These are phyloP conservation scores for Remersonia thermophila DNA, from an alignment of 2,329 filamentous ascomycete species.

Conservation along the genomic window DNA sequence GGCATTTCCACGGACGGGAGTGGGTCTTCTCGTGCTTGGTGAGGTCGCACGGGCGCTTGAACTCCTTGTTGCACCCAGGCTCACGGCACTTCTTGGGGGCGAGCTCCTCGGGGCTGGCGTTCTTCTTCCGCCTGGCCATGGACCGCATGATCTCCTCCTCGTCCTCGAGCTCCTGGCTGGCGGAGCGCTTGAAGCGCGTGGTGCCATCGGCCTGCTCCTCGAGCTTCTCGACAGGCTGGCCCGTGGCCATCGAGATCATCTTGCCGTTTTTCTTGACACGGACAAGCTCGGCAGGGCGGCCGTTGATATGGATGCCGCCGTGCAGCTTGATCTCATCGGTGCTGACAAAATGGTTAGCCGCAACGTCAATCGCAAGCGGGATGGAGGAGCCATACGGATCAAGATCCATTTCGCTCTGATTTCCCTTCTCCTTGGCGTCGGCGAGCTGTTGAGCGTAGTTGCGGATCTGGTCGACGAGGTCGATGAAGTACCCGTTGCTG, in stretches of 20 bases:
- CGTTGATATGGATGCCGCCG: slow-evolving; percentile 71
- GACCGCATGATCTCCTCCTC: slow-evolving; percentile 77
- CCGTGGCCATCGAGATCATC: slow-evolving; percentile 64
- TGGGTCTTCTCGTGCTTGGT: slow-evolving; percentile 99
- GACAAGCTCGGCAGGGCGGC: slow-evolving; percentile 72
- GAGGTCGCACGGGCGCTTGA: slow-evolving; percentile 92
- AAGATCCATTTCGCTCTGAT: slow-evolving; percentile 45
- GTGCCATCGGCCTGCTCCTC: slow-evolving; percentile 34
- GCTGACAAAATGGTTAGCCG: slow-evolving; percentile 17
- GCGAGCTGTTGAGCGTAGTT: slow-evolving; percentile 79
- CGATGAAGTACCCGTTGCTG: slow-evolving; percentile 92
- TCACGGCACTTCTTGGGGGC: slow-evolving; percentile 67
- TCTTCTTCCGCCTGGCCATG: slow-evolving; percentile 94
- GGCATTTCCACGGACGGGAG: slow-evolving; percentile 91
- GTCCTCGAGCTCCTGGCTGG: slow-evolving; percentile 58
- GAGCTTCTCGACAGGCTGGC: slow-evolving; percentile 45
- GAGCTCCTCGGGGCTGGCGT: slow-evolving; percentile 72
- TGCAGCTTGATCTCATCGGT: slow-evolving; percentile 65
- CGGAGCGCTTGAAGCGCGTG: slow-evolving; percentile 51
- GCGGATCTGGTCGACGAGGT: slow-evolving; percentile 86
- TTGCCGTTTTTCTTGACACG: slow-evolving; percentile 71
- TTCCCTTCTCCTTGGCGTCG: slow-evolving; percentile 56
- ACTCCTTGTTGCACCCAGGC: slow-evolving; percentile 72
- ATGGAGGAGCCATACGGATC: slow-evolving; percentile 37
- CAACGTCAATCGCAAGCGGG: not conserved